A percentile compares a stretch with the other conserved stretches of the same genome.
These are phyloP conservation scores for Pseudozyma sp. DNA, from an alignment of 1,284 basidiomycete genomes.

Conservation along the genomic window DNA sequence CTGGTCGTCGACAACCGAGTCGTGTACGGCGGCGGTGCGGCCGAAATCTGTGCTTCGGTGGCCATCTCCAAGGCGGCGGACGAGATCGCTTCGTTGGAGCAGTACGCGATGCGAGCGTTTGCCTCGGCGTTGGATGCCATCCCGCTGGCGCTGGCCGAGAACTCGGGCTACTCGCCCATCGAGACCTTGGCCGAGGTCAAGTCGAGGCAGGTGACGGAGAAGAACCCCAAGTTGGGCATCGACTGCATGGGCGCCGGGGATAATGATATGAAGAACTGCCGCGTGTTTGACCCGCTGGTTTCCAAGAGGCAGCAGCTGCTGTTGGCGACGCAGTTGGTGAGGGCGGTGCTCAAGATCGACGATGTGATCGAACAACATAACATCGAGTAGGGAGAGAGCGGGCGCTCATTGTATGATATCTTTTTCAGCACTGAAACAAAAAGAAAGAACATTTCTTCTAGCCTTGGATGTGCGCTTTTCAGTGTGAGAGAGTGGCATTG, in stretches of 20 bases:
- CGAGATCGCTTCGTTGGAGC: slow-evolving; percentile 94
- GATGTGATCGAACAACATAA: slow-evolving; percentile 67
- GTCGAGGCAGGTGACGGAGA: slow-evolving; percentile 89
- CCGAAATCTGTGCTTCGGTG: slow-evolving; percentile 93
- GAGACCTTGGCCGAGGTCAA: slow-evolving; percentile 95
- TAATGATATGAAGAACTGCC: slow-evolving; percentile 93
- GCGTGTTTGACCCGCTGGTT: slow-evolving; percentile 95
- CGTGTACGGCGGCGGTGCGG: slow-evolving; percentile 96
- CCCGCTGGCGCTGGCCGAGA: slow-evolving; percentile 95
- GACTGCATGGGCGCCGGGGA: slow-evolving; percentile 85
- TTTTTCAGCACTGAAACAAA: no score
- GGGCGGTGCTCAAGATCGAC: slow-evolving; percentile 70
- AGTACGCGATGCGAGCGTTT: slow-evolving; percentile 99
- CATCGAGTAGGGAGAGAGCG: slow-evolving; percentile 36
- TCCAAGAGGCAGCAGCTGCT: slow-evolving; percentile 97
- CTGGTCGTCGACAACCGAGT: slow-evolving; percentile 94
- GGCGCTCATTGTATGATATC: neutral
- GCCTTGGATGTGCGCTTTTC: no score
- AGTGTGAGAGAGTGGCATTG: no score
- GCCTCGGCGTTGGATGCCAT: slow-evolving; percentile 91
- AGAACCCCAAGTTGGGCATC: slow-evolving; percentile 86
- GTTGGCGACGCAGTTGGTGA: slow-evolving; percentile 88
- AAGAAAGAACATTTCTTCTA: no score
- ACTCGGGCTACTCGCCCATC: slow-evolving; percentile 95
- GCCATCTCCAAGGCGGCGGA: slow-evolving; percentile 95